phyloP scores from a whole-genome alignment of 2,329 filamentous ascomycete species.

The Eutypella sp. region DNA sequence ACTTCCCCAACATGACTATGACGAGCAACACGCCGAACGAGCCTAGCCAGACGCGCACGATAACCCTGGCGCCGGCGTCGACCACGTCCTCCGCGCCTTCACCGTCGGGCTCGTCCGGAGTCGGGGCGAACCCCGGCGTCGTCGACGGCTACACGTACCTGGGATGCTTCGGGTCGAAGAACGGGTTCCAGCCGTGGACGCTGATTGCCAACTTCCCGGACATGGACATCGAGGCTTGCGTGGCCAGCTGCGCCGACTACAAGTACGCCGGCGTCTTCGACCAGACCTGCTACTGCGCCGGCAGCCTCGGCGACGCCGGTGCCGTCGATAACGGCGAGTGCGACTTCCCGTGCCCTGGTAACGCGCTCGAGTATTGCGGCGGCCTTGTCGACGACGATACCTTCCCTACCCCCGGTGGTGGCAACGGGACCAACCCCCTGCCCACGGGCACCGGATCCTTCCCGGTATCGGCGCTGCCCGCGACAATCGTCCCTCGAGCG shows the following conservation, averaged over 20 bases:
- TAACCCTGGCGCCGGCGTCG: conserved; percentile 18
- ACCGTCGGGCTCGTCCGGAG: conserved; percentile 13
- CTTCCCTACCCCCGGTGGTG: background rate
- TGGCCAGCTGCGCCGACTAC: conserved; percentile 29
- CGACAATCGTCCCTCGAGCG: conserved; percentile 15
- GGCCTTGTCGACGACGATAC: conserved; percentile 22
- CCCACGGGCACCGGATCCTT: conserved; percentile 1
- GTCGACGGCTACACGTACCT: conserved; percentile 19
- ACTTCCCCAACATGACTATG: background rate
- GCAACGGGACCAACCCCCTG: background rate
- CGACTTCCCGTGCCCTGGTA: conserved; percentile 36
- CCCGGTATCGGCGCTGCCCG: conserved; percentile 2
- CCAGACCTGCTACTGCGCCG: conserved; percentile 41
- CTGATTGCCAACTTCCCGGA: conserved; percentile 20
- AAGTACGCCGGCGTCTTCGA: conserved; percentile 36
- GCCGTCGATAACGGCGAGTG: conserved; percentile 32
- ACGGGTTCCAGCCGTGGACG: conserved; percentile 31
- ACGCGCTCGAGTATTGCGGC: conserved; percentile 36
- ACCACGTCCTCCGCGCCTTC: conserved; percentile 11
- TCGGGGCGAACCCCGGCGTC: conserved; percentile 9
- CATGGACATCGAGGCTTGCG: conserved; percentile 38
- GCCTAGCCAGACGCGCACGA: conserved; percentile 20
- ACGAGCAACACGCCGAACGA: no score
- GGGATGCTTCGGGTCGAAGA: conserved; percentile 37
- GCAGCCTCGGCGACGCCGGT: conserved; percentile 33